A percentile compares a stretch with the other conserved stretches of the same genome.
These are phyloP conservation scores for Emiliania huxleyi DNA, from an alignment of 78 protist species.

Conservation along the genomic window DNA sequence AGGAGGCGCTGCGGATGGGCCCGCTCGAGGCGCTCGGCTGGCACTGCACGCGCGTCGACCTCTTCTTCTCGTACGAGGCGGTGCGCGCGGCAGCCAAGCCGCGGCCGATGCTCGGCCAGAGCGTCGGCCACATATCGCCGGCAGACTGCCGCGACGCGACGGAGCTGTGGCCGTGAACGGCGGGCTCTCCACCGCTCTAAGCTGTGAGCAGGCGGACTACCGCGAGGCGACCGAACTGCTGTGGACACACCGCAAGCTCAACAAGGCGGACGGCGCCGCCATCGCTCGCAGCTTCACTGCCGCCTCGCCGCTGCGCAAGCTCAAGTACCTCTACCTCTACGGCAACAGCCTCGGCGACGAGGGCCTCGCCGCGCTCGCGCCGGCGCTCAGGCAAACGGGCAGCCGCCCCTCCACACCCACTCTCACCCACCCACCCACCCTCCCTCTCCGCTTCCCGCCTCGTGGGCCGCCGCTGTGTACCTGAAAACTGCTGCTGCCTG, in stretches of 20 bases:
- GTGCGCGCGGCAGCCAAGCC: background rate
- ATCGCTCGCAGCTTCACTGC: background rate
- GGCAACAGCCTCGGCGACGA: background rate
- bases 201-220: background rate
- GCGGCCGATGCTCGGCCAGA: no score
- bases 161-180: no score
- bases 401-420: no score
- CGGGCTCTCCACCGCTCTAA: no score
- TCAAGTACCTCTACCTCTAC: background rate
- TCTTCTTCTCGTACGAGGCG: background rate
- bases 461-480: no score
- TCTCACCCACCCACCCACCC: no score
- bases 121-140: no score
- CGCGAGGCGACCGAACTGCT: background rate
- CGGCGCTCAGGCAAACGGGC: background rate
- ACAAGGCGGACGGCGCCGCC: background rate
- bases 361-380: background rate
- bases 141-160: no score
- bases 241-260: background rate
- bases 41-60: background rate
- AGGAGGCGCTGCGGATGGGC: background rate
- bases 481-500: no score
- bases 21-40: background rate
- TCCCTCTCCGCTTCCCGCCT: no score
- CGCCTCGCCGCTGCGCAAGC: background rate